Evolutionary conservation across 352 stramenopile genomes (phyloP).

Genomic region (Salisapilia sapeloensis): DNA sequence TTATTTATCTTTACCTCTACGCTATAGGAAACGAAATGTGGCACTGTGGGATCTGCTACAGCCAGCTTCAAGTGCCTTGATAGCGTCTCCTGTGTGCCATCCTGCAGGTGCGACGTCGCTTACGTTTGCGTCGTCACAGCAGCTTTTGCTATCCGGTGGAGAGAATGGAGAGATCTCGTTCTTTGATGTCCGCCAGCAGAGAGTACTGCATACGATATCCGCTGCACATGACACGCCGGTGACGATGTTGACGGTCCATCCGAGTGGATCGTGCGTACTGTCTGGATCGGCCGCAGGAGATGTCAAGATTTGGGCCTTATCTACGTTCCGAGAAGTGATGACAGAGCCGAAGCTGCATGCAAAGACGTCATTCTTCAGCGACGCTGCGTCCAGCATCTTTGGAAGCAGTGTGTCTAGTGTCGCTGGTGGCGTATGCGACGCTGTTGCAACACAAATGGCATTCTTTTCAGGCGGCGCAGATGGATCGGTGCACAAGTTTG

Average conservation of each 20-base stretch:
- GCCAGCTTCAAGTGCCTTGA: slow-evolving; percentile 45
- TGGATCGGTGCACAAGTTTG: slow-evolving; percentile 61
- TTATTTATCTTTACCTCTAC: background rate
- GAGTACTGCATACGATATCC: slow-evolving; percentile 69
- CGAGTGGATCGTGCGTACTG: slow-evolving; percentile 61
- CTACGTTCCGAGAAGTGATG: slow-evolving; percentile 69
- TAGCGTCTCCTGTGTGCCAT: slow-evolving; percentile 58
- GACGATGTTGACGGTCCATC: slow-evolving; percentile 63
- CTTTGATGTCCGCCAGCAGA: slow-evolving; percentile 76
- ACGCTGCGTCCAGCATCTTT: slow-evolving; percentile 58
- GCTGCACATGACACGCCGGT: slow-evolving; percentile 75
- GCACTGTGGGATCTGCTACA: slow-evolving; percentile 77
- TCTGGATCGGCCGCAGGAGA: slow-evolving; percentile 69
- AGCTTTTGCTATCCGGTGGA: slow-evolving; percentile 71
- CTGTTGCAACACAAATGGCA: slow-evolving; percentile 52
- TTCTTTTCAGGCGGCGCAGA: slow-evolving; percentile 78
- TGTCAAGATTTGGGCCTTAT: slow-evolving; percentile 80
- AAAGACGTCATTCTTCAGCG: slow-evolving; percentile 65
- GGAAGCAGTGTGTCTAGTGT: slow-evolving; percentile 70
- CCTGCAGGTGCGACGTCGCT: slow-evolving; percentile 52
- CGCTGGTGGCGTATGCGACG: slow-evolving; percentile 71
- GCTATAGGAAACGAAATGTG: slow-evolving; percentile 51
- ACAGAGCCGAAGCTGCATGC: slow-evolving; percentile 55
- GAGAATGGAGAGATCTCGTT: slow-evolving; percentile 63
- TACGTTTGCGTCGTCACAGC: slow-evolving; percentile 57